Base-by-base conservation (phyloP, 2,329 filamentous ascomycete genomes). In the Monilinia polystroma region DNA sequence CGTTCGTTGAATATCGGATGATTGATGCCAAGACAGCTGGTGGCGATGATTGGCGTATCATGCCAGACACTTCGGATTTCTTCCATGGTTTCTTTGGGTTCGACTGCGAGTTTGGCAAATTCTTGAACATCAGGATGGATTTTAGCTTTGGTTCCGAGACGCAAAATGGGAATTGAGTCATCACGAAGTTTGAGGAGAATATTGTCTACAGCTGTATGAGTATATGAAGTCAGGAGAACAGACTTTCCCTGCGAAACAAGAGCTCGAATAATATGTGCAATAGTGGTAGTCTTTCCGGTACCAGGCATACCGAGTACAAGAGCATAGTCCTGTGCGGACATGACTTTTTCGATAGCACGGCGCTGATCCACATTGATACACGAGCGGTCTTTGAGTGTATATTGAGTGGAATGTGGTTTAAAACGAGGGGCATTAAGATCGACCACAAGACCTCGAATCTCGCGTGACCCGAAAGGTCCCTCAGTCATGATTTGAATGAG, bases 261-360 rank as follows among this genome's bases (percentile, higher is more conserved):
- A 0, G 94, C 92, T 55, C 92, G 89, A 73, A 99, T 98, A 72
- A 99, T 97, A 76, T 98, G 93, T 6, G 94, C 93, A 74, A 99
- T 98, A 0, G 95, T 99, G 0, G 95, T 99, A 3, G 95, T 99
- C 79, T 99, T 99, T 67, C 95, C 95, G 0, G 95, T 99, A 10
- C 95, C 95, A 1, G 95, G 95, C 95, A 99, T 99, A 38, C 95
- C 95, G 26, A 99, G 85, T 16, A 99, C 93, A n/a, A 99, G 83
- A 10, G 95, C 94, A 77, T 98, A 99, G 79, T 99, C 93, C 72
- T 91, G 86, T 3, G 95, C 94, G 74, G 90, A 92, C 90, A 99
- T 96, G 51, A 99, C 94, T 78, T 97, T 98, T 72, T 92, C 86
- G 63, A 99, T 93, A 0, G 95, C 95, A 67, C 83, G 84, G 74